phyloP scores from a whole-genome alignment of 208 protist genomes.

The Herpetomonas tarakana region DNA sequence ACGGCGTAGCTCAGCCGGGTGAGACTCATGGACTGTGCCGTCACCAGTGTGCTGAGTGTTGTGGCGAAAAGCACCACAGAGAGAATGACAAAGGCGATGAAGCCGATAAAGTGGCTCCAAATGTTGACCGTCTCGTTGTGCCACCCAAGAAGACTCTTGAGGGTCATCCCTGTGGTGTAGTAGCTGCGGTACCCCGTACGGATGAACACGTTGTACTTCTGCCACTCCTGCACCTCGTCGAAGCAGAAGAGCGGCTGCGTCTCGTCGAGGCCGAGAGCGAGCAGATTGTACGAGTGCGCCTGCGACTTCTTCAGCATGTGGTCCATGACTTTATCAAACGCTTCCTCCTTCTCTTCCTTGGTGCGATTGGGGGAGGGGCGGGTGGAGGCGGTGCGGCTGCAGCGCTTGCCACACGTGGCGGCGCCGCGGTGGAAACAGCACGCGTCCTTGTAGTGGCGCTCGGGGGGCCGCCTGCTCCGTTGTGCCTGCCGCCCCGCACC shows the following conservation, averaged over 20 bases:
- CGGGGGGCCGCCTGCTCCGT: no score
- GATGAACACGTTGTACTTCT: conserved; percentile 53
- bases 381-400: background rate
- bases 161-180: conserved; percentile 50
- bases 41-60: conserved; percentile 25
- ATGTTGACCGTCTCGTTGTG: conserved; percentile 91
- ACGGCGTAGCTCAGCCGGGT: conserved; percentile 22
- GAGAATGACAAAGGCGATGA: conserved; percentile 54
- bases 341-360: background rate
- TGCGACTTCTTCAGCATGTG: background rate
- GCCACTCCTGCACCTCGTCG: conserved; percentile 37
- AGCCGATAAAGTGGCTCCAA: conserved; percentile 76
- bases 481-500: no score
- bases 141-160: conserved; percentile 60
- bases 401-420: background rate
- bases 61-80: conserved; percentile 32
- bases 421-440: background rate
- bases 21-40: conserved; percentile 16
- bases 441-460: background rate
- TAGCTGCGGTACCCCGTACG: conserved; percentile 57
- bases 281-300: conserved; percentile 10
- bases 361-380: background rate
- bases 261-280: conserved; percentile 8
- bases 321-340: background rate
- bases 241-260: conserved; percentile 43